phyloP scores from a whole-genome alignment of 345 rosid genomes.

The Gynandropsis gynandra region DNA sequence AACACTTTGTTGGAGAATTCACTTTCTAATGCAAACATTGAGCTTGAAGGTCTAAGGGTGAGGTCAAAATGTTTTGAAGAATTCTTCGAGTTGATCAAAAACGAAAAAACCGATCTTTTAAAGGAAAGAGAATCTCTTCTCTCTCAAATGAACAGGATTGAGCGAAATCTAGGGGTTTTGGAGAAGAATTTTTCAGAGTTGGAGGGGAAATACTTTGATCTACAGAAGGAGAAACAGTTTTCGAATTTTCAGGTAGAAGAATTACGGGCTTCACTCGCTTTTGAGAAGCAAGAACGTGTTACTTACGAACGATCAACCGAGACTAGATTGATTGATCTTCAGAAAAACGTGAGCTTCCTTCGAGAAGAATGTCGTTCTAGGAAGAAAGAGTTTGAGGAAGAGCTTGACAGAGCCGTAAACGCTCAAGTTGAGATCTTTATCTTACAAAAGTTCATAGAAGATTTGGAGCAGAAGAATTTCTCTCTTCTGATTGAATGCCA shows the following conservation, averaged over 20 bases:
- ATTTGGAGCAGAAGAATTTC: constrained; percentile 58
- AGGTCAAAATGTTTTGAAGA: constrained; percentile 75
- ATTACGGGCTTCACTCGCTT: constrained; percentile 46
- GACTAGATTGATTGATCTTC: constrained; percentile 57
- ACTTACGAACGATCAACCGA: constrained; percentile 49
- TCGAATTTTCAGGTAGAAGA: constrained; percentile 44
- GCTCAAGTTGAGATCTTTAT: constrained; percentile 76
- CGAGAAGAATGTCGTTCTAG: constrained; percentile 61
- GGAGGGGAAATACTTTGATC: constrained; percentile 44
- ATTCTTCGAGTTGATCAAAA: constrained; percentile 50
- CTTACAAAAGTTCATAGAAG: constrained; percentile 63
- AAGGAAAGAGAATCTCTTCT: constrained; percentile 46
- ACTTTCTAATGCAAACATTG: constrained; percentile 54
- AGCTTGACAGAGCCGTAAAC: constrained; percentile 74
- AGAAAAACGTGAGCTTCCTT: constrained; percentile 53
- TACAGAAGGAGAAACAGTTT: constrained; percentile 58
- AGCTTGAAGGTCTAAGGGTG: constrained; percentile 58
- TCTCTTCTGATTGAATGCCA: constrained; percentile 65
- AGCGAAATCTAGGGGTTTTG: constrained; percentile 47
- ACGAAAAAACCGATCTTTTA: constrained; percentile 56
- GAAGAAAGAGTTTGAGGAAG: constrained; percentile 80
- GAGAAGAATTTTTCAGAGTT: constrained; percentile 64
- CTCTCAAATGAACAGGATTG: constrained; percentile 50
- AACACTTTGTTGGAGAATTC: constrained; percentile 49
- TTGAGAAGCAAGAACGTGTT: constrained; percentile 54